Conservation (phyloP, 192 early-diverging fungal species). For the Backusella liffmaniae region DNA sequence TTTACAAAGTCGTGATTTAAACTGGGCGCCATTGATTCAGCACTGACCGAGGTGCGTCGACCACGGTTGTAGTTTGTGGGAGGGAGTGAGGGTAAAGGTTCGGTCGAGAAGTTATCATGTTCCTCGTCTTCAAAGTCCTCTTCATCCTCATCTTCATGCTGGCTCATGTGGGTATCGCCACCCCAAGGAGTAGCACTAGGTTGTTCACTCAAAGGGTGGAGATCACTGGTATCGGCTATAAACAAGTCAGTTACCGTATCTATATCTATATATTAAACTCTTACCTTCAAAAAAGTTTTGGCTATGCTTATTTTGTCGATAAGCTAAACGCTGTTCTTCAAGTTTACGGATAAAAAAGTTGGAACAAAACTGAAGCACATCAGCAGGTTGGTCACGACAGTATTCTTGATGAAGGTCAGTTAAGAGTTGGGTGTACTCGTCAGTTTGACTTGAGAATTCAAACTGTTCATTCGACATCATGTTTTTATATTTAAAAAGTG, state of each 20-base stretch:
- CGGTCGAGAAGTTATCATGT: conserved; percentile 55
- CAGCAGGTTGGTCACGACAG: conserved; percentile 40
- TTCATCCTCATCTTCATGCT: conserved; percentile 26
- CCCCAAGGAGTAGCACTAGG: conserved; percentile 1
- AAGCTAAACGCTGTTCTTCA: conserved; percentile 31
- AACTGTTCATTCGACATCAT: conserved; percentile 4
- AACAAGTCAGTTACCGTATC: background rate
- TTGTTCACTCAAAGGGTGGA: conserved; percentile 12
- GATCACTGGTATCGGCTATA: conserved; percentile 5
- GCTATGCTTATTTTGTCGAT: conserved; percentile 5
- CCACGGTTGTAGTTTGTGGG: conserved; percentile 79
- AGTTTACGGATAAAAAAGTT: conserved; percentile 39
- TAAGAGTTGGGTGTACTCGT: conserved; percentile 23
- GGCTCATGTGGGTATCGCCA: conserved; percentile 5
- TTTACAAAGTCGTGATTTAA: conserved; percentile 79
- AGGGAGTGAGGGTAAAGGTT: conserved; percentile 30
- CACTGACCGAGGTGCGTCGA: conserved; percentile 91
- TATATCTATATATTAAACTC: background rate
- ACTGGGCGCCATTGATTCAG: conserved; percentile 95
- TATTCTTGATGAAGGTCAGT: conserved; percentile 17
- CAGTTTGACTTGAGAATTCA: conserved; percentile 14
- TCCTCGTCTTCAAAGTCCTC: conserved; percentile 60
- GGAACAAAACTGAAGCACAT: conserved; percentile 38
- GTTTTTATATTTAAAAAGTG: background rate
- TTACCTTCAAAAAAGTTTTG: background rate